A percentile compares a stretch with the other conserved stretches of the same genome.
phyloP scores from a whole-genome alignment of 164 flowering plant species.

The Vitis riparia region DNA sequence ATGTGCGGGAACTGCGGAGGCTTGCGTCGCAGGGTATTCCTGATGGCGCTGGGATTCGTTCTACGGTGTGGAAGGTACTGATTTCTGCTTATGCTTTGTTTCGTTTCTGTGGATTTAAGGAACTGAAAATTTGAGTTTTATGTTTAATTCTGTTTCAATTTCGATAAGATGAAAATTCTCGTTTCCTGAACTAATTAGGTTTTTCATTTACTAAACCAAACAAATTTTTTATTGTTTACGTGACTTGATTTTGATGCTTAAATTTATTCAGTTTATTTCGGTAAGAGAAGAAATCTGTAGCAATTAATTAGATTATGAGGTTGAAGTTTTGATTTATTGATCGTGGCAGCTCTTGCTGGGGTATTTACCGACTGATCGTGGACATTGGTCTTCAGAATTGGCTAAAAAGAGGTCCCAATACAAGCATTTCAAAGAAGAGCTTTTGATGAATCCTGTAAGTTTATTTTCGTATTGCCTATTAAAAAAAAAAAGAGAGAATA shows the following conservation, averaged over 20 bases:
- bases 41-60: conserved; percentile 80
- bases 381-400: conserved; percentile 76
- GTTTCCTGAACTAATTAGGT: no score
- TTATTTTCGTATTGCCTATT: neutral
- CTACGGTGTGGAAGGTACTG: conserved; percentile 91
- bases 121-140: neutral
- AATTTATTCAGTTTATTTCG: neutral
- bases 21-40: conserved; percentile 83
- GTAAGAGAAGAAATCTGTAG: no score
- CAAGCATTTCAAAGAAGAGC: conserved; percentile 83
- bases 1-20: conserved; percentile 66
- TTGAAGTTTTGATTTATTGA: neutral
- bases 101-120: neutral
- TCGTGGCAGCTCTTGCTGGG: conserved; percentile 81
- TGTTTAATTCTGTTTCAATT: no score
- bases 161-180: no score
- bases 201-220: no score
- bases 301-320: neutral
- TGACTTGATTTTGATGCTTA: conserved; percentile 1
- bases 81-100: neutral
- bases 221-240: neutral
- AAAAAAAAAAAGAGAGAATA: no score
- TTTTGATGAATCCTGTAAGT: conserved; percentile 92
- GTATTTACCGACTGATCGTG: conserved; percentile 79
- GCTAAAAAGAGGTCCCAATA: conserved; percentile 89